Evolutionary conservation across 106 monocot species (phyloP), one percentile per base, ranked within the genome.

Genomic region (Acanthochlamys bracteata): DNA sequence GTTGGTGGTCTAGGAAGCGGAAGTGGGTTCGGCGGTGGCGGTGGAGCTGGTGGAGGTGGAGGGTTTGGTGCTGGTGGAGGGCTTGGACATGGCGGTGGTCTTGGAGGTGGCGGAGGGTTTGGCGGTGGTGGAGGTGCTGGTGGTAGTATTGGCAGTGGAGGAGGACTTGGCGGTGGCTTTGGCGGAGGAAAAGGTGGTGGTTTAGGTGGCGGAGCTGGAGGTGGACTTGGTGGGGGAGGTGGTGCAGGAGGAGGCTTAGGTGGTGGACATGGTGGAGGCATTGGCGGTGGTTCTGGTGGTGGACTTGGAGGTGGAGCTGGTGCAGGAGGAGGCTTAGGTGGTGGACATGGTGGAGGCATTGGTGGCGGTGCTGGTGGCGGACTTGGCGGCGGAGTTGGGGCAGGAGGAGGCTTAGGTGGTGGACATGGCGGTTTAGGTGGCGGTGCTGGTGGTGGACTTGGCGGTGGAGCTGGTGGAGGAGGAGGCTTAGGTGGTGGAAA

Each of bases 381-480:
- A 0, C n/a, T 7, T 4, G 75, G 75, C 0, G 20, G 10, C n/a
- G 69, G 69, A 6, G 69, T 43, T 0, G 75, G 70, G 0, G 20
- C 1, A 4, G 69, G 69, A 11, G 64, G 55, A n/a, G 69, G 63
- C 4, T 20, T 25, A 15, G 67, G 68, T 22, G 33, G 59, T 41
- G 71, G 71, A 0, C 10, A 24, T 15, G 65, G 57, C 12, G 76
- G 71, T 21, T 25, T 13, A 10, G 76, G 71, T 0, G 59, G 43
- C 7, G 76, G 76, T 52, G 40, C 22, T 21, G 70, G 68, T 10
- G 56, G 64, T 24, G 76, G 70, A 4, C 12, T 15, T 25, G 76
- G 76, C 8, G 68, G 54, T n/a, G 75, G 52, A 25, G n/a, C n/a
- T n/a, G n/a, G n/a, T n/a, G 57, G 45, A 7, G 76, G 76, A 16